A percentile compares a stretch with the other conserved stretches of the same genome.
These are phyloP conservation scores for Thraustotheca clavata DNA, from an alignment of 352 stramenopile genomes.

Conservation along the genomic window DNA sequence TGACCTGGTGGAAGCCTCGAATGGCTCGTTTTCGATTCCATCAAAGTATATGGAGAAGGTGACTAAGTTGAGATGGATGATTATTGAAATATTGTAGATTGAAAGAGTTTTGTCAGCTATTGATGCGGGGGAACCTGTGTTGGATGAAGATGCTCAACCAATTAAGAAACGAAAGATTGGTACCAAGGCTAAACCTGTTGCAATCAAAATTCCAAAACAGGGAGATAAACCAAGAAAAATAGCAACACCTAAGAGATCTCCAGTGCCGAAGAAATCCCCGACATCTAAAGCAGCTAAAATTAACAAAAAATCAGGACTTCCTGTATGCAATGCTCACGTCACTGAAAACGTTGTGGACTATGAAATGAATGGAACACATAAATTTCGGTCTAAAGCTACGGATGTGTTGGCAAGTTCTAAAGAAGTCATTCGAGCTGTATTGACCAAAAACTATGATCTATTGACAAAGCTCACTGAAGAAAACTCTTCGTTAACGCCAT, in stretches of 20 bases:
- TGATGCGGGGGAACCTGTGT: slow-evolving; percentile 31
- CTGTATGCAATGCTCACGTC: slow-evolving; percentile 32
- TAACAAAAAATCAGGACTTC: slow-evolving; percentile 4
- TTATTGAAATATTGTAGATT: slow-evolving; percentile 5
- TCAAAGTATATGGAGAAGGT: background rate
- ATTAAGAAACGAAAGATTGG: slow-evolving; percentile 16
- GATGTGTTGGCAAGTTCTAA: slow-evolving; percentile 45
- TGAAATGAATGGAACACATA: slow-evolving; percentile 43
- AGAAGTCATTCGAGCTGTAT: slow-evolving; percentile 58
- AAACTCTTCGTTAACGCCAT: slow-evolving; percentile 30
- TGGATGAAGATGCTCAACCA: slow-evolving; percentile 51
- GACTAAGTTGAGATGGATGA: no score
- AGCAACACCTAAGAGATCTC: slow-evolving; percentile 23
- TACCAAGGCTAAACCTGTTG: slow-evolving; percentile 22
- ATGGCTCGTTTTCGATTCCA: background rate
- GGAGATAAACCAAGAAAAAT: background rate
- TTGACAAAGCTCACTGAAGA: slow-evolving; percentile 53
- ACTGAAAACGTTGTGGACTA: slow-evolving; percentile 33
- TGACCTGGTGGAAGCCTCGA: slow-evolving; percentile 25
- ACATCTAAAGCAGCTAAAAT: background rate
- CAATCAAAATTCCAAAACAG: no score
- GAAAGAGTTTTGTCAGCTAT: slow-evolving; percentile 26
- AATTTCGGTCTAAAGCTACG: slow-evolving; percentile 31
- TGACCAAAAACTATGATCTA: slow-evolving; percentile 62
- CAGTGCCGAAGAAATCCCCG: background rate